Conservation (phyloP, 805 yeast genomes). For the Kluyveromyces siamensis region DNA sequence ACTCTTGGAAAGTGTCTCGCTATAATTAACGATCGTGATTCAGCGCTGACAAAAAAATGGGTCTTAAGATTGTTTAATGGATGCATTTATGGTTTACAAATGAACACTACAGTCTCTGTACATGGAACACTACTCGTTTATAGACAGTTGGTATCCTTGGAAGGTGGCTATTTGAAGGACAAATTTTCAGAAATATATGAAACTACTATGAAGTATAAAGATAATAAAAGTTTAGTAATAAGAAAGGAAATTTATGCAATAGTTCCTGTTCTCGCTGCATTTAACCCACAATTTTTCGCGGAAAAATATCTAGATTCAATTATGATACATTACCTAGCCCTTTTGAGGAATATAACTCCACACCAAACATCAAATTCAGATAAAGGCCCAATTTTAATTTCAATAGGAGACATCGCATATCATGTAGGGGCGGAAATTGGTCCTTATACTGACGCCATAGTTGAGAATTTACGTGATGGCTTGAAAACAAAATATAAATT, state of each 20-base stretch:
- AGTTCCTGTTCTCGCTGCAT: conserved; percentile 74
- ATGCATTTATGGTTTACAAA: conserved; percentile 51
- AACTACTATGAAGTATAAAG: conserved; percentile 62
- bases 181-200: conserved; percentile 73
- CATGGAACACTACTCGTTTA: conserved; percentile 83
- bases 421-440: conserved; percentile 76
- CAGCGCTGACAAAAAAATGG: conserved; percentile 64
- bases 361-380: conserved; percentile 35
- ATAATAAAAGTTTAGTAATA: conserved; percentile 65
- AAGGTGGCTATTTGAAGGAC: conserved; percentile 62
- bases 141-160: conserved; percentile 63
- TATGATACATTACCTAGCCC: conserved; percentile 65
- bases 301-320: conserved; percentile 75
- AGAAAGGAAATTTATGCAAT: conserved; percentile 79
- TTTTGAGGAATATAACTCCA: conserved; percentile 55
- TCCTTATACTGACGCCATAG: conserved; percentile 79
- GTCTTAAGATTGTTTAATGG: conserved; percentile 59
- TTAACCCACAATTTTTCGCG: conserved; percentile 66
- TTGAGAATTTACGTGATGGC: conserved; percentile 76
- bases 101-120: conserved; percentile 53
- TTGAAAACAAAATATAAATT: conserved; percentile 41
- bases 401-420: conserved; percentile 76
- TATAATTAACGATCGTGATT: conserved; percentile 73
- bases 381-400: conserved; percentile 61
- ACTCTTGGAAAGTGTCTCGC: conserved; percentile 70